Conservation (phyloP, 768 basidiomycete genomes). For the Agaricus blazei region DNA sequence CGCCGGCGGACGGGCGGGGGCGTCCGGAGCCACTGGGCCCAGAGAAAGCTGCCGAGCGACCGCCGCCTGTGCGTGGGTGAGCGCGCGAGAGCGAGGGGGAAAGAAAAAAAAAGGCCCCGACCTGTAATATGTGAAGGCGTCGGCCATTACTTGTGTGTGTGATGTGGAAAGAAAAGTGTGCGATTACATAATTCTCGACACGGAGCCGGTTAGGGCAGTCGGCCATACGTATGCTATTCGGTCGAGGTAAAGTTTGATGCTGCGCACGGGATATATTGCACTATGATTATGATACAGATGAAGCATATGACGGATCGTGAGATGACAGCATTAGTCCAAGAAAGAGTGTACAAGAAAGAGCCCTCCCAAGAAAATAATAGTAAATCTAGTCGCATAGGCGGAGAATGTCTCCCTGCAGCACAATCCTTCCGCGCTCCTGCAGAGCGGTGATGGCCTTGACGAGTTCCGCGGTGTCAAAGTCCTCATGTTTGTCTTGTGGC, state of each 20-base stretch:
- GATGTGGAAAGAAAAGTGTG: not conserved
- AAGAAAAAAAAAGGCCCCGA: not conserved
- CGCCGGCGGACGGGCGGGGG: not conserved
- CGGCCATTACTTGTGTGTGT: too few species aligned
- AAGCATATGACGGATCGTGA: too few species aligned
- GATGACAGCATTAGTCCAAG: too few species aligned
- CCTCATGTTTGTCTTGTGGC: slow-evolving; percentile 75
- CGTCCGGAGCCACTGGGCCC: not conserved
- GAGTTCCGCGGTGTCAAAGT: slow-evolving; percentile 76
- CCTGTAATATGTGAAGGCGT: not conserved
- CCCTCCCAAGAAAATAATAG: not conserved
- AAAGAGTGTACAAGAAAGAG: not conserved
- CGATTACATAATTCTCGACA: slow-evolving; percentile 1
- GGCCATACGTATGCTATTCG: too few species aligned
- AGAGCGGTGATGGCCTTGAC: slow-evolving; percentile 41
- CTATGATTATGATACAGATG: slow-evolving; percentile 3
- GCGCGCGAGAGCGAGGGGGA: too few species aligned
- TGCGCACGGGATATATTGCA: slow-evolving; percentile 8
- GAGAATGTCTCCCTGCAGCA: slow-evolving; percentile 48
- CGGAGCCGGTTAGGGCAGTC: too few species aligned
- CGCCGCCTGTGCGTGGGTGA: not conserved
- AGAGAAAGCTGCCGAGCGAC: not conserved
- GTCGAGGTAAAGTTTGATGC: too few species aligned
- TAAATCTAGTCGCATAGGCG: not conserved
- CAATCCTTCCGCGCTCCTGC: slow-evolving; percentile 41